A percentile compares a stretch with the other conserved stretches of the same genome.
Evolutionary conservation across 768 basidiomycete species (phyloP).

Genomic region (Pleurotus salmoneostramineus): DNA sequence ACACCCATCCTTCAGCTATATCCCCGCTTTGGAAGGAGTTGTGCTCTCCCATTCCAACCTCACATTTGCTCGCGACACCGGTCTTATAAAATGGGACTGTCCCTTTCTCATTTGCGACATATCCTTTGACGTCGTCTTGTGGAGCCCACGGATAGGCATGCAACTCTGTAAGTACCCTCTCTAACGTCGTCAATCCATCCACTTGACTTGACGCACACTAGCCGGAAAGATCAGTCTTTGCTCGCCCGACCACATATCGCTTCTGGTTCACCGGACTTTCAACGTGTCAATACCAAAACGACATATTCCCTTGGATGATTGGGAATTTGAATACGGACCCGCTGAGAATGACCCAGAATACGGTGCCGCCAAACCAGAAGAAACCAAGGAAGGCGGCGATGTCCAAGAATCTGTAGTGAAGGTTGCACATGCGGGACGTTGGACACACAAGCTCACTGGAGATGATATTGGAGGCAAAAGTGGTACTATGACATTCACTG

Average conservation of each 20-base stretch:
- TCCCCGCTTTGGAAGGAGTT: constrained; percentile 83
- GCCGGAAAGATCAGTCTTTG: constrained; percentile 86
- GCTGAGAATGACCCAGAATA: constrained; percentile 79
- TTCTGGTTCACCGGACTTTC: constrained; percentile 89
- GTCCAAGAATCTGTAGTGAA: constrained; percentile 17
- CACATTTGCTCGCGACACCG: constrained; percentile 58
- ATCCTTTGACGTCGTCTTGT: constrained; percentile 79
- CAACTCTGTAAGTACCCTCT: constrained; percentile 55
- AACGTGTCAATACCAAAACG: constrained; percentile 93
- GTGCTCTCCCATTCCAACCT: constrained; percentile 83
- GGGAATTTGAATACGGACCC: constrained; percentile 84
- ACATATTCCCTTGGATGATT: constrained; percentile 78
- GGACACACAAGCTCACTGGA: constrained; percentile 74
- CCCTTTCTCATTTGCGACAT: constrained; percentile 78
- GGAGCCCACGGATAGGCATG: constrained; percentile 84
- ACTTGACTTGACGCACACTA: constrained; percentile 22
- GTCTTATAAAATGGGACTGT: constrained; percentile 74
- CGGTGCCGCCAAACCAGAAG: constrained; percentile 28
- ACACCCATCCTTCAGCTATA: constrained; percentile 55
- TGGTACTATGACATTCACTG: constrained; percentile 75
- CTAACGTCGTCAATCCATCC: background rate
- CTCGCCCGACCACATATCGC: constrained; percentile 88
- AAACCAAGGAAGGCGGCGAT: constrained; percentile 22
- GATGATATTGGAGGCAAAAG: constrained; percentile 64
- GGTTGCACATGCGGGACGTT: constrained; percentile 58